phyloP scores from a whole-genome alignment of 768 basidiomycete species.

The Lentinula raphanica region DNA sequence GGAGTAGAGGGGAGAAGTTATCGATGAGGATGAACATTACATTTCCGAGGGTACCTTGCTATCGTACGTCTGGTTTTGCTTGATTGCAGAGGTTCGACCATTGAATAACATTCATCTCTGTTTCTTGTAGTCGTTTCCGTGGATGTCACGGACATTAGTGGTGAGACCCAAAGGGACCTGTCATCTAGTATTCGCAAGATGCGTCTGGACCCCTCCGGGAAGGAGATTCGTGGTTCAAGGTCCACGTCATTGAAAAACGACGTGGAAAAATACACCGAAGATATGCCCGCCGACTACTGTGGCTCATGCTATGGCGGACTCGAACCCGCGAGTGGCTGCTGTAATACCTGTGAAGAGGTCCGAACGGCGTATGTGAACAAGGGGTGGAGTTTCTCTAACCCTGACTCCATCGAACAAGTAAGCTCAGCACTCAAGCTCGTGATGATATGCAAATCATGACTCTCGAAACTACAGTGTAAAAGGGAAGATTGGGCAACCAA shows the following conservation, averaged over 20 bases:
- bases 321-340: constrained; percentile 76
- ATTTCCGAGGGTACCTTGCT: constrained; percentile 96
- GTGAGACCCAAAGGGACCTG: constrained; percentile 88
- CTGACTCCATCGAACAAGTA: constrained; percentile 90
- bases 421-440: constrained; percentile 21
- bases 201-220: constrained; percentile 61
- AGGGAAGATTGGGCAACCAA: constrained; percentile 94
- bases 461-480: constrained; percentile 56
- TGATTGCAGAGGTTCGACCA: neutral
- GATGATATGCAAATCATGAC: neutral
- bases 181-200: constrained; percentile 86
- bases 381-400: constrained; percentile 94
- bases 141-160: constrained; percentile 97
- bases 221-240: constrained; percentile 48
- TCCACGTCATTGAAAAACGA: constrained; percentile 77
- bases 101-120: neutral
- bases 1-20: constrained; percentile 90
- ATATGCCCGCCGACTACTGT: constrained; percentile 65
- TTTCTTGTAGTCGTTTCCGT: constrained; percentile 72
- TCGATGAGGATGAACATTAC: constrained; percentile 89
- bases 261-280: constrained; percentile 69
- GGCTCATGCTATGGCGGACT: constrained; percentile 94
- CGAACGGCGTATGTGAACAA: constrained; percentile 82
- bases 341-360: constrained; percentile 94
- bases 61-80: constrained; percentile 56